A percentile compares a stretch with the other conserved stretches of the same genome.
Evolutionary conservation across 1,284 basidiomycete species (phyloP).

Genomic region (Sanghuangporus weigelae): DNA sequence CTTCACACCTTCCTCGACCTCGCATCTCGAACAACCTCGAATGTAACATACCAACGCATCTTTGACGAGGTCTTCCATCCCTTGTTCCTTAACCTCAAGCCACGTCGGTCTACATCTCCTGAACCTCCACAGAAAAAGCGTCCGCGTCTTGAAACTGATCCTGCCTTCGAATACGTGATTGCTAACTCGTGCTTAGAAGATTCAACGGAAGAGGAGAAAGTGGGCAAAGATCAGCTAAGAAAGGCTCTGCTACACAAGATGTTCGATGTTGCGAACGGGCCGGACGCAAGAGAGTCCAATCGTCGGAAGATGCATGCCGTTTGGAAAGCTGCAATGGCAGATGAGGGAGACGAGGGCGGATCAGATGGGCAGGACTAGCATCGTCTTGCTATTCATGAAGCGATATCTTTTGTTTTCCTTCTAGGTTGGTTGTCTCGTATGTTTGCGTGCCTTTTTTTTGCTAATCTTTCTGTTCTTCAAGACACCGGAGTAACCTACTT

Average conservation of each 20-base stretch:
- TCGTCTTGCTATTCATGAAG: neutral
- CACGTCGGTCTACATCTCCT: neutral
- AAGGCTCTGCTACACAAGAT: constrained; percentile 57
- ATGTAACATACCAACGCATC: constrained; percentile 63
- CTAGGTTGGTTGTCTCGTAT: neutral
- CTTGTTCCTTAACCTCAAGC: constrained; percentile 45
- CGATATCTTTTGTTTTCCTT: neutral
- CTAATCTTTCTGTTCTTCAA: neutral
- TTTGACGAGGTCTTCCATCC: constrained; percentile 62
- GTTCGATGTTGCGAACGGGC: constrained; percentile 73
- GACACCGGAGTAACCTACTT: neutral
- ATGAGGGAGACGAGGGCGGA: constrained; percentile 25
- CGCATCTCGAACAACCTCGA: constrained; percentile 59
- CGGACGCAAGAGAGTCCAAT: constrained; percentile 71
- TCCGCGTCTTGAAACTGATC: constrained; percentile 30
- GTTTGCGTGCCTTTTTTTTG: neutral
- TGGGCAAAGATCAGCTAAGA: constrained; percentile 40
- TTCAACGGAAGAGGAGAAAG: constrained; percentile 33
- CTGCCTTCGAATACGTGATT: constrained; percentile 38
- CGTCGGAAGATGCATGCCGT: constrained; percentile 78
- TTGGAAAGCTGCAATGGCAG: constrained; percentile 60
- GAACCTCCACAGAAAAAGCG: constrained; percentile 32
- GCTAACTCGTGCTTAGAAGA: constrained; percentile 45
- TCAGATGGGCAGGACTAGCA: neutral
- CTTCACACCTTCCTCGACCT: constrained; percentile 66